phyloP scores from a whole-genome alignment of 352 stramenopile genomes.

The Globisporangium solare region DNA sequence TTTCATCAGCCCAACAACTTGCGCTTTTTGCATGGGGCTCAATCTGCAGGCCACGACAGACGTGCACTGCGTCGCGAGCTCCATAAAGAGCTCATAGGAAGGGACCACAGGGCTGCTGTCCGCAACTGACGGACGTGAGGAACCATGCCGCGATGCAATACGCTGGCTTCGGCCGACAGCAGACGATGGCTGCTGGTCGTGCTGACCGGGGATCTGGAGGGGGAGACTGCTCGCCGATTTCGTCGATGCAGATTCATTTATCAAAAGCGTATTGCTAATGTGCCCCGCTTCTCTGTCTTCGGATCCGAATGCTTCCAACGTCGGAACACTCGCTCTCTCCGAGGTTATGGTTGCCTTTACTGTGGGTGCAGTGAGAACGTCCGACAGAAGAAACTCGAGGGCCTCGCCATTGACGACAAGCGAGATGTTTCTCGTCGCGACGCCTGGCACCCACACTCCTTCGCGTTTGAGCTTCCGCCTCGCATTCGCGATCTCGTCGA shows the following conservation, averaged over 20 bases:
- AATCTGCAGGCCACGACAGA: slow-evolving; percentile 86
- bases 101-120: slow-evolving; percentile 19
- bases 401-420: slow-evolving; percentile 83
- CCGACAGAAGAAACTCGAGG: slow-evolving; percentile 60
- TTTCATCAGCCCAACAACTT: slow-evolving; percentile 94
- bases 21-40: slow-evolving; percentile 90
- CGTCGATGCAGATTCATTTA: slow-evolving; percentile 37
- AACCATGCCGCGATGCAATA: slow-evolving; percentile 31
- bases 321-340: slow-evolving; percentile 10
- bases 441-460: slow-evolving; percentile 72
- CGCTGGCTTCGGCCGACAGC: slow-evolving; percentile 10
- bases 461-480: slow-evolving; percentile 70
- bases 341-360: slow-evolving; percentile 4
- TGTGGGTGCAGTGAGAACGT: slow-evolving; percentile 20
- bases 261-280: slow-evolving; percentile 11
- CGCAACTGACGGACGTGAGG: slow-evolving; percentile 29
- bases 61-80: slow-evolving; percentile 80
- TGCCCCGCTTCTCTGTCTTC: slow-evolving; percentile 16
- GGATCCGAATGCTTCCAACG: slow-evolving; percentile 19
- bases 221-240: slow-evolving; percentile 49
- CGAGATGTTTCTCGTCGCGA: slow-evolving; percentile 66
- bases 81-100: slow-evolving; percentile 71
- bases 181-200: slow-evolving; percentile 9
- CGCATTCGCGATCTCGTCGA: slow-evolving; percentile 77
- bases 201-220: slow-evolving; percentile 16